Conservation (phyloP, 2,329 filamentous ascomycete species). For the Westerdykella sp. region DNA sequence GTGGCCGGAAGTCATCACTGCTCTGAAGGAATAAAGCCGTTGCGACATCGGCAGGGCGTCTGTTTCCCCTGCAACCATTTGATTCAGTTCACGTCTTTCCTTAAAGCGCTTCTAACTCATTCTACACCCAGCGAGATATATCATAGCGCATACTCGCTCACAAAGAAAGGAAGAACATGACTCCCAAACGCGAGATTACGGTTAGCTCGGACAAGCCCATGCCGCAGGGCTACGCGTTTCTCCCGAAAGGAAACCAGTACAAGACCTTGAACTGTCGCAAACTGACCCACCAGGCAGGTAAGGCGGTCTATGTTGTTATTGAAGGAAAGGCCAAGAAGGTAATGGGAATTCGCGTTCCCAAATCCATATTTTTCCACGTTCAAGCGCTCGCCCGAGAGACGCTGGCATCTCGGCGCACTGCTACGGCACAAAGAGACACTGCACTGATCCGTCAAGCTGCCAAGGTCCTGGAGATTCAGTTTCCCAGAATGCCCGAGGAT, state of each 20-base stretch:
- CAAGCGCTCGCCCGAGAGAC: conserved; percentile 37
- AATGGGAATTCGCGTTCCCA: conserved; percentile 42
- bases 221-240: conserved; percentile 28
- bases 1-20: too few relatives aligned
- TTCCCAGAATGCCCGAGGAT: conserved; percentile 37
- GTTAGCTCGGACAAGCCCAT: conserved; percentile 17
- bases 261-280: conserved; percentile 31
- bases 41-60: too few relatives aligned
- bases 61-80: too few relatives aligned
- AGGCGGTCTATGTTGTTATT: conserved; percentile 24
- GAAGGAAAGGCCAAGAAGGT: conserved; percentile 15
- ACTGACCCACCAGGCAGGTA: conserved; percentile 25
- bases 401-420: conserved; percentile 35
- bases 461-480: conserved; percentile 34
- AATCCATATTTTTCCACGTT: conserved; percentile 35
- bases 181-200: conserved; percentile 14
- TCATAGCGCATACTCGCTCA: background rate
- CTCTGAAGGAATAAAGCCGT: too few relatives aligned
- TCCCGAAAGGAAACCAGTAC: conserved; percentile 31
- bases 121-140: background rate
- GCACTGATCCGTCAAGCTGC: conserved; percentile 15
- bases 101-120: too few relatives aligned
- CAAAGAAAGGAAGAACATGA: conserved; percentile 2
- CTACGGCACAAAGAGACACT: conserved; percentile 31
- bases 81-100: too few relatives aligned